A percentile compares a stretch with the other conserved stretches of the same genome.
phyloP scores from a whole-genome alignment of 768 basidiomycete genomes.

The Pleurotus salmoneostramineus region DNA sequence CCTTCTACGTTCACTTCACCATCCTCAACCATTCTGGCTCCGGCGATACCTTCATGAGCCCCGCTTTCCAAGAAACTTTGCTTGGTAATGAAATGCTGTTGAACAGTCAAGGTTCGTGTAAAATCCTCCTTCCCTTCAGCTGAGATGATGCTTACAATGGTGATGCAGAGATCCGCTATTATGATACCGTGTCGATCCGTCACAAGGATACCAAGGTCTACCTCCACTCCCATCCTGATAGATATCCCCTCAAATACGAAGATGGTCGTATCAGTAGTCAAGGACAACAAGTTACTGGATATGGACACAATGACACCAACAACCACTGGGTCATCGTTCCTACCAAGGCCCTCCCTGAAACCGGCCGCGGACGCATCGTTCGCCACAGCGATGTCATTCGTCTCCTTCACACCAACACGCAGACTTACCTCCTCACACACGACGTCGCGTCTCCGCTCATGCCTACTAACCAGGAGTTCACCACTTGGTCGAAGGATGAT shows the following conservation, averaged over 20 bases:
- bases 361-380: slow-evolving; percentile 89
- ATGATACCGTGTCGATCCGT: slow-evolving; percentile 79
- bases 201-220: slow-evolving; percentile 94
- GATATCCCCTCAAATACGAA: slow-evolving; percentile 90
- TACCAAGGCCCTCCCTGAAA: slow-evolving; percentile 91
- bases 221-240: slow-evolving; percentile 89
- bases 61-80: slow-evolving; percentile 95
- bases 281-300: slow-evolving; percentile 96
- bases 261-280: slow-evolving; percentile 95
- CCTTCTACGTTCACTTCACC: slow-evolving; percentile 95
- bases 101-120: slow-evolving; percentile 77
- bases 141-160: not conserved
- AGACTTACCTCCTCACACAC: slow-evolving; percentile 84
- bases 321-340: slow-evolving; percentile 96
- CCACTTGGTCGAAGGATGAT: slow-evolving; percentile 84
- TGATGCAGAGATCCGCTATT: slow-evolving; percentile 83
- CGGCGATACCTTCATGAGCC: slow-evolving; percentile 97
- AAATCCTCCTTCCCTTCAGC: not conserved
- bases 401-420: slow-evolving; percentile 82
- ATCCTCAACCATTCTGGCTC: slow-evolving; percentile 86
- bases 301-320: slow-evolving; percentile 91
- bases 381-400: slow-evolving; percentile 88
- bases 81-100: slow-evolving; percentile 87
- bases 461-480: slow-evolving; percentile 99
- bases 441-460: slow-evolving; percentile 96